Evolutionary conservation across 2,329 filamentous ascomycete genomes (phyloP), one percentile per base, ranked within the genome.

Genomic region (Cercospora sojina): DNA sequence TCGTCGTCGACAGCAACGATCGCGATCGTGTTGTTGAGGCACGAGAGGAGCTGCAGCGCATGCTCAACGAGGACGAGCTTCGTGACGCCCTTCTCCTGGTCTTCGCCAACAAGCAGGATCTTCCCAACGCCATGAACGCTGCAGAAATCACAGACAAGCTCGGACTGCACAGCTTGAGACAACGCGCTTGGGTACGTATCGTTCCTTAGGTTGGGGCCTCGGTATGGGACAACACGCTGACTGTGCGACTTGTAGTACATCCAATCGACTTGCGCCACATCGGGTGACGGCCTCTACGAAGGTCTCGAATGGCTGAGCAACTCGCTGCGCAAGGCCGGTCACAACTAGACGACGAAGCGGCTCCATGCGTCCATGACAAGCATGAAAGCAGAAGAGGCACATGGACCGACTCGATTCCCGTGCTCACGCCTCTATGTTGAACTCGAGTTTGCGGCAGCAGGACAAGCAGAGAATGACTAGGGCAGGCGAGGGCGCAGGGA

Each of bases 141-240:
- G 94, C 95, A 79, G 95, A 99, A 86, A 98, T 99, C 83, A 99
- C 95, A 83, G 94, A 99, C 86, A 97, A 98, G 90, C 92, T 99
- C 83, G 95, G 95, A 80, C 93, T 99, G 78, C 94, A 98, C 90
- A 96, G 92, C 85, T 87, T 99, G 88, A 92, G 93, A 88, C 92
- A 97, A 86, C 93, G 95, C 82, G 91, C 92, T 78, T 99, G 95
- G 95, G 95, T 99, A 93, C 81, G 93, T 74, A 20, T 35, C 20
- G 27, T 35, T 5, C 13, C 23, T 20, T 3, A 16, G 20, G 47
- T 20, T 31, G 16, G n/a, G 47, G 16, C 35, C 18, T 35, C 32
- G n/a, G 20, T 8, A 27, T 9, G 20, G 8, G 31, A 23, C 20
- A 20, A 23, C 6, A 47, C 16, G 25, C 47, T 43, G 38, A 63